A percentile compares a stretch with the other conserved stretches of the same genome.
phyloP scores from a whole-genome alignment of 352 stramenopile species.

The Pilasporangium apinafurcum region DNA sequence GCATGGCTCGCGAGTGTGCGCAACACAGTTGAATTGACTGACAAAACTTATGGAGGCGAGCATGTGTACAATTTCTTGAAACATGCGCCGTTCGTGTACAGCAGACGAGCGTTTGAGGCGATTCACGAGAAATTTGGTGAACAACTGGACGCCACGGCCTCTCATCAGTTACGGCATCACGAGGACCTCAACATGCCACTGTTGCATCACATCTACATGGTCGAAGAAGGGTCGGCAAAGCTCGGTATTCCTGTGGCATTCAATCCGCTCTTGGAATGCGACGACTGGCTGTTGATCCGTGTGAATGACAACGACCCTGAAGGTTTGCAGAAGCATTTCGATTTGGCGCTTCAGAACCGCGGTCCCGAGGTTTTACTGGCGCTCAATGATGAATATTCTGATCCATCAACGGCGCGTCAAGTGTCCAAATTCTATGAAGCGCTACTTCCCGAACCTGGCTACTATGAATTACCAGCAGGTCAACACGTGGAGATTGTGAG shows the following conservation, averaged over 20 bases:
- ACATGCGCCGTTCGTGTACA: slow-evolving; percentile 82
- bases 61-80: slow-evolving; percentile 86
- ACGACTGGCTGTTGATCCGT: slow-evolving; percentile 76
- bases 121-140: slow-evolving; percentile 68
- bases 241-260: slow-evolving; percentile 63
- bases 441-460: slow-evolving; percentile 40
- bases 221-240: slow-evolving; percentile 54
- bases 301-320: slow-evolving; percentile 51
- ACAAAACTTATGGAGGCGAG: slow-evolving; percentile 73
- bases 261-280: slow-evolving; percentile 59
- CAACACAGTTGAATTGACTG: slow-evolving; percentile 66
- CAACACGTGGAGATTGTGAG: slow-evolving; percentile 43
- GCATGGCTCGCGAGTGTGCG: slow-evolving; percentile 72
- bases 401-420: slow-evolving; percentile 37
- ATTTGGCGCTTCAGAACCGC: slow-evolving; percentile 31
- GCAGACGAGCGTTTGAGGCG: slow-evolving; percentile 54
- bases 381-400: slow-evolving; percentile 78
- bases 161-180: slow-evolving; percentile 54
- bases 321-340: slow-evolving; percentile 18
- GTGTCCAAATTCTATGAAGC: slow-evolving; percentile 54
- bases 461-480: slow-evolving; percentile 57
- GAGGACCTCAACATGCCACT: slow-evolving; percentile 68
- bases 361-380: slow-evolving; percentile 58
- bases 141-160: slow-evolving; percentile 43
- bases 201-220: slow-evolving; percentile 80